Base-by-base conservation (phyloP, 176 grass and related monocot species). In the Oryza meridionalis region DNA sequence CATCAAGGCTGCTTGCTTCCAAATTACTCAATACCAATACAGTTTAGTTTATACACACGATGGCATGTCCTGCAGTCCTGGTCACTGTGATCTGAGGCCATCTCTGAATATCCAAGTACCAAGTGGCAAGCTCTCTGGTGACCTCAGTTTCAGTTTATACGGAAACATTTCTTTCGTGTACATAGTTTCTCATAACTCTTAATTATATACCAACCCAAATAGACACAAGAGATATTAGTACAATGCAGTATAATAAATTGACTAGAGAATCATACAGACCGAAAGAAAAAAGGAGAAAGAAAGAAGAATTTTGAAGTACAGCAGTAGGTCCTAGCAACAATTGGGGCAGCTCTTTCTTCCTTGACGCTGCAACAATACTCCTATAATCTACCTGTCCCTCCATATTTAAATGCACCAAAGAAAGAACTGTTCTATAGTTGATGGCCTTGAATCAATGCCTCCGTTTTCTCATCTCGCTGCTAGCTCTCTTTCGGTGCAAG, bases 371-470 rank as follows among this genome's bases (percentile, higher is more conserved):
- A 65, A 45, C 50, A 42, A 22, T 62, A n/a, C 53, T n/a, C 50
- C 53, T 58, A 62, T 62, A 62, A 62, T 62, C n/a, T n/a, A 62
- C 58, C 24, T 10, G 58, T 62, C 58, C 58, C 35, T 37, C 35
- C 58, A 62, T 43, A 11, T 62, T 62, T 22, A 62, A 62, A 11
- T 62, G 21, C n/a, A 62, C 58, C 21, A 62, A 50, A 62, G 76
- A 11, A 50, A 62, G 76, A 43, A 33, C 19, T 59, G 19, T 76
- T 76, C 40, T 40, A 21, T 1, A n/a, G 12, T 10, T 58, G 31
- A 53, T 11, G 82, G 27, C 63, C 46, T 42, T 84, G 61, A 40
- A 76, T 84, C 29, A 53, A 76, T 76, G 81, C 13, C 33, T 49
- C 26, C 16, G 6, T 45, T 33, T 33, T 49, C 17, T 45, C 22